Base-by-base conservation (phyloP, 768 basidiomycete species). In the Agaricus subrufescens region DNA sequence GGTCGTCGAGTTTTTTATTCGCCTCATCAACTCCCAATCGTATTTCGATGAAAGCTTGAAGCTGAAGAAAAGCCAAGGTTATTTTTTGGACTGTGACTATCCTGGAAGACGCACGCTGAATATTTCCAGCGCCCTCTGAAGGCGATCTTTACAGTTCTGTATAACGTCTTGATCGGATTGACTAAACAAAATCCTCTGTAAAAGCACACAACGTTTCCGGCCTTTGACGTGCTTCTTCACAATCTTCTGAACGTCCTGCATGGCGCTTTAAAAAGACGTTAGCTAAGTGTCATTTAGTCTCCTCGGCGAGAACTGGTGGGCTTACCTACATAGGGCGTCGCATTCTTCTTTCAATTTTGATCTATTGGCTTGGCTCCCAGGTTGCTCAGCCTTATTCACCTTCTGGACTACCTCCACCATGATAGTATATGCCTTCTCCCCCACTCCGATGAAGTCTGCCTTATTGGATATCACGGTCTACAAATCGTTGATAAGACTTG, bases 11-110 rank as follows among this genome's bases (percentile, higher is more conserved):
- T n/a, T 38, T 56, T 31, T 19, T 42, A 49, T 19, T 34, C 11
- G 34, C 34, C 8, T 6, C 11, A 34, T 34, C 34, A 34, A 34
- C 34, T 34, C 34, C 34, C 11, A 8, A 11, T 34, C 34, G 34
- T 8, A 56, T 19, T 50, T 50, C 55, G 15, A 56, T 50, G 45
- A 46, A 34, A n/a, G 30, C 14, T 54, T 54, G 52, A 3, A 54
- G 14, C 52, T 54, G 27, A 26, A 27, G 15, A 3, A 12, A 10
- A 43, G n/a, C 34, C 3, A 6, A 23, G 7, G 10, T 14, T 2
- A 15, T 30, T 6, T 14, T 3, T 14, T 3, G 5, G 38, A 27
- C 25, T 15, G 6, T 42, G 12, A 2, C 12, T 42, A 4, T 5
- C 12, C 23, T 38, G 8, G 25, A 46, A 37, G 15, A 50, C 55